phyloP scores from a whole-genome alignment of 148 eudicot genomes.

The Fagopyrum esculentum region DNA sequence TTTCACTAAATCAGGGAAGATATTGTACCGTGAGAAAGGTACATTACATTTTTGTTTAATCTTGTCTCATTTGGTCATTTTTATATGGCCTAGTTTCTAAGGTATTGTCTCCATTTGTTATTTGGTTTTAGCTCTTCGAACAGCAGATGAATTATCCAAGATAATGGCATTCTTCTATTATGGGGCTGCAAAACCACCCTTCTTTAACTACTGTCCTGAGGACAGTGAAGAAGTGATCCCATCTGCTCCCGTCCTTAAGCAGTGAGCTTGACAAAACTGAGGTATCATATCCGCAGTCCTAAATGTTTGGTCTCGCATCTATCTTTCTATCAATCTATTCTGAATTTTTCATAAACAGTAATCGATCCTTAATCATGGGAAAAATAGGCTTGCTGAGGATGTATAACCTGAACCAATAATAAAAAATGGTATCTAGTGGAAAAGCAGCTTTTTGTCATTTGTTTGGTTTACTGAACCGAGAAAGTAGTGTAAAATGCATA shows the following conservation, averaged over 20 bases:
- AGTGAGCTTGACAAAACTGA: conserved; percentile 14
- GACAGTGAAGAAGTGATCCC: conserved; percentile 60
- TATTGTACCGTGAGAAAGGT: conserved; percentile 93
- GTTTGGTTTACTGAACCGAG: background rate
- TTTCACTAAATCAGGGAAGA: conserved; percentile 89
- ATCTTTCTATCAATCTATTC: background rate
- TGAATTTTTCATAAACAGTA: background rate
- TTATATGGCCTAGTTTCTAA: background rate
- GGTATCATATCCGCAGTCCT: background rate
- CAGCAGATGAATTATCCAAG: conserved; percentile 84
- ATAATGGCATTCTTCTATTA: conserved; percentile 94
- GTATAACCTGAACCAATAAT: background rate
- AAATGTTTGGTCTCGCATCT: background rate
- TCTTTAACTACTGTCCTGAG: conserved; percentile 24
- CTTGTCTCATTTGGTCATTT: background rate
- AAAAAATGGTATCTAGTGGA: background rate
- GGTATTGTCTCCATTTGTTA: background rate
- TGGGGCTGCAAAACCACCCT: conserved; percentile 81
- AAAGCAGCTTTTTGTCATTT: background rate
- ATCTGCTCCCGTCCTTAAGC: conserved; percentile 21
- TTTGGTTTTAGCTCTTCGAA: conserved; percentile 42
- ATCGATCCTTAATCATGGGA: background rate
- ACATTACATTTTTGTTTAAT: background rate
- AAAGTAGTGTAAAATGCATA: background rate
- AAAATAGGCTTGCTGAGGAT: background rate